Evolutionary conservation across 805 yeast genomes (phyloP).

Genomic region (Hanseniaspora mollemarum): DNA sequence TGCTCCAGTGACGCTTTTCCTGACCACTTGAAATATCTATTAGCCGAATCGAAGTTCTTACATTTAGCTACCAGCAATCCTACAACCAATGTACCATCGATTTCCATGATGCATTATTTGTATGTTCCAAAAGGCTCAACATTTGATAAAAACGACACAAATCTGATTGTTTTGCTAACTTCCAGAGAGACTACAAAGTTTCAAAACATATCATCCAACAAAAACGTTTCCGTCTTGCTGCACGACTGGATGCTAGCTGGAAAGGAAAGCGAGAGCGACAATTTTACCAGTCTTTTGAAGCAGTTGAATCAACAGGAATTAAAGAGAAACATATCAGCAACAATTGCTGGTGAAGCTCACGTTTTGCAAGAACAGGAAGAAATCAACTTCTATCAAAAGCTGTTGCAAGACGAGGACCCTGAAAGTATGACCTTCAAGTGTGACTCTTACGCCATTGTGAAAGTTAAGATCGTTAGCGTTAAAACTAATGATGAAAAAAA

Average conservation of each 20-base stretch:
- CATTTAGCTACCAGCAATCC: constrained; percentile 70
- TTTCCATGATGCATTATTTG: constrained; percentile 82
- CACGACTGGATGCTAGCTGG: constrained; percentile 79
- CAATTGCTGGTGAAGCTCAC: constrained; percentile 60
- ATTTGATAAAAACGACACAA: constrained; percentile 32
- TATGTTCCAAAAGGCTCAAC: constrained; percentile 39
- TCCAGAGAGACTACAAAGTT: constrained; percentile 63
- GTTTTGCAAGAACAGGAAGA: constrained; percentile 39
- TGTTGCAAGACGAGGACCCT: constrained; percentile 52
- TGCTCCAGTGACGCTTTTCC: constrained; percentile 28
- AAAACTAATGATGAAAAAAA: constrained; percentile 71
- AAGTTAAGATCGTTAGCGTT: constrained; percentile 54
- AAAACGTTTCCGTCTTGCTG: constrained; percentile 67
- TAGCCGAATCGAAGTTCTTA: constrained; percentile 54
- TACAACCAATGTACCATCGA: constrained; percentile 62
- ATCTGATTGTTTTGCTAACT: constrained; percentile 58
- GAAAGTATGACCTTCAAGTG: constrained; percentile 34
- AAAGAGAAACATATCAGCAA: constrained; percentile 43
- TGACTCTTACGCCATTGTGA: constrained; percentile 53
- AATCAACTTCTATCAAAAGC: constrained; percentile 47
- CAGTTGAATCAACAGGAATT: constrained; percentile 70
- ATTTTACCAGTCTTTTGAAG: constrained; percentile 51
- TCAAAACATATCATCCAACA: constrained; percentile 55
- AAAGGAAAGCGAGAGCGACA: constrained; percentile 23
- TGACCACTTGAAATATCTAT: constrained; percentile 33